Percentiles rank a stretch among this genome's conserved stretches.
Conservation (phyloP, 495 filamentous ascomycete species). For the Tirmania nivea region DNA sequence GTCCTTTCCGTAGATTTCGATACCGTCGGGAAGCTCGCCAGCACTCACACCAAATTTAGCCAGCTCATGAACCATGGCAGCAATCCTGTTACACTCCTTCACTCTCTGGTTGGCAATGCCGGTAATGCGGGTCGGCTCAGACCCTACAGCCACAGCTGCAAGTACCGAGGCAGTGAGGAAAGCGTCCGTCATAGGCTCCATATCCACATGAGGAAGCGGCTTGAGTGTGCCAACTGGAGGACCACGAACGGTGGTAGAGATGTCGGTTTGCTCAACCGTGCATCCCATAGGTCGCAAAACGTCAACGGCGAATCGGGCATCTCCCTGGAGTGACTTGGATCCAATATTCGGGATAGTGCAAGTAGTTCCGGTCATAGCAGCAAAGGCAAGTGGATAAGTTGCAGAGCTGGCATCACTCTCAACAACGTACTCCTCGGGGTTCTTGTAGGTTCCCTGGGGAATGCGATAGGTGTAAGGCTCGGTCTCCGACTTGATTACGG, state of each 20-base stretch:
- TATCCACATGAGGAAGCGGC: slow-evolving; percentile 53
- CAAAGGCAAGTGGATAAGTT: slow-evolving; percentile 87
- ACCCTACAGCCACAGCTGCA: slow-evolving; percentile 69
- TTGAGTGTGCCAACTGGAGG: slow-evolving; percentile 51
- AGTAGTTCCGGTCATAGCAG: slow-evolving; percentile 81
- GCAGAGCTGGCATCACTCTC: slow-evolving; percentile 97
- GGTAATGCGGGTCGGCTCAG: slow-evolving; percentile 47
- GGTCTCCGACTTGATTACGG: slow-evolving; percentile 46
- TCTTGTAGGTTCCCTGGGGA: slow-evolving; percentile 62
- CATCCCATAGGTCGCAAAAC: slow-evolving; percentile 90
- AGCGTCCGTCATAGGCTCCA: slow-evolving; percentile 99
- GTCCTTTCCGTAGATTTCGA: slow-evolving; percentile 56
- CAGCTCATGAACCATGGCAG: slow-evolving; percentile 87
- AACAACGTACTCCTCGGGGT: slow-evolving; percentile 69
- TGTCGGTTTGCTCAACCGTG: slow-evolving; percentile 58
- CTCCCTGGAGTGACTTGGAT: slow-evolving; percentile 72
- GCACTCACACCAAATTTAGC: slow-evolving; percentile 87
- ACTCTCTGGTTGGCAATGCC: slow-evolving; percentile 98
- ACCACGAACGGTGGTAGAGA: slow-evolving; percentile 80
- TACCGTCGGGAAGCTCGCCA: slow-evolving; percentile 76
- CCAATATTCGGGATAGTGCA: slow-evolving; percentile 96
- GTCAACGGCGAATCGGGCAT: slow-evolving; percentile 85
- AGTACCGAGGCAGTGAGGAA: slow-evolving; percentile 89
- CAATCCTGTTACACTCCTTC: slow-evolving; percentile 95
- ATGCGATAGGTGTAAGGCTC: slow-evolving; percentile 89